Evolutionary conservation across 192 early-diverging fungal genomes (phyloP).

Genomic region (Powellomyces hirtus): DNA sequence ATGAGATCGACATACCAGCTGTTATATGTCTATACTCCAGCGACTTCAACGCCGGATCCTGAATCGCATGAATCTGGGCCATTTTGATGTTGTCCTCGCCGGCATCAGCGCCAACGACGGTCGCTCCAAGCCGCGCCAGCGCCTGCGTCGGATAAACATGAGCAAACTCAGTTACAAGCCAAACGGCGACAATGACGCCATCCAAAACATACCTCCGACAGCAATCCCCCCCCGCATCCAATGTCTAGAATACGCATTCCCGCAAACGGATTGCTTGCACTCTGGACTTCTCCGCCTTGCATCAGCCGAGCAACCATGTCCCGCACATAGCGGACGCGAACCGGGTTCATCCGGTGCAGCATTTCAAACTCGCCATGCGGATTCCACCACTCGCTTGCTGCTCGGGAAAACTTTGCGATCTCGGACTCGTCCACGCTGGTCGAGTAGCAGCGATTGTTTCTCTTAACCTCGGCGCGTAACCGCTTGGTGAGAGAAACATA

Average conservation of each 20-base stretch:
- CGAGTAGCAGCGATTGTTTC: too few relatives aligned
- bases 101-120: constrained; percentile 82
- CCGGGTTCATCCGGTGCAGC: constrained; percentile 66
- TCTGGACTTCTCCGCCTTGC: neutral
- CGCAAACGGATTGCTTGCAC: constrained; percentile 34
- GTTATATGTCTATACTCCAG: constrained; percentile 68
- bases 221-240: constrained; percentile 91
- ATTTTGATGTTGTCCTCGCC: constrained; percentile 78
- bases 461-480: too few relatives aligned
- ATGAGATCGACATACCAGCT: constrained; percentile 41
- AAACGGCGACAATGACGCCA: neutral
- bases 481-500: too few relatives aligned
- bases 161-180: neutral
- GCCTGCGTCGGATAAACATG: constrained; percentile 56
- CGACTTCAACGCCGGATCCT: constrained; percentile 63
- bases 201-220: constrained; percentile 58
- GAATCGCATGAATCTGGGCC: constrained; percentile 66
- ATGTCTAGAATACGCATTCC: constrained; percentile 76
- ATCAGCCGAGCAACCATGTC: constrained; percentile 24
- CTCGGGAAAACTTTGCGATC: constrained; percentile 70
- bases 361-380: constrained; percentile 80
- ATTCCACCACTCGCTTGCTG: constrained; percentile 88
- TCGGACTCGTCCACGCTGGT: constrained; percentile 60
- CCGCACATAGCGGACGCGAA: constrained; percentile 71
- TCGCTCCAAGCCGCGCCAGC: constrained; percentile 72